A percentile compares a stretch with the other conserved stretches of the same genome.
Conservation (phyloP, 2,329 filamentous ascomycete species). For the Sphaerulina populicola region DNA sequence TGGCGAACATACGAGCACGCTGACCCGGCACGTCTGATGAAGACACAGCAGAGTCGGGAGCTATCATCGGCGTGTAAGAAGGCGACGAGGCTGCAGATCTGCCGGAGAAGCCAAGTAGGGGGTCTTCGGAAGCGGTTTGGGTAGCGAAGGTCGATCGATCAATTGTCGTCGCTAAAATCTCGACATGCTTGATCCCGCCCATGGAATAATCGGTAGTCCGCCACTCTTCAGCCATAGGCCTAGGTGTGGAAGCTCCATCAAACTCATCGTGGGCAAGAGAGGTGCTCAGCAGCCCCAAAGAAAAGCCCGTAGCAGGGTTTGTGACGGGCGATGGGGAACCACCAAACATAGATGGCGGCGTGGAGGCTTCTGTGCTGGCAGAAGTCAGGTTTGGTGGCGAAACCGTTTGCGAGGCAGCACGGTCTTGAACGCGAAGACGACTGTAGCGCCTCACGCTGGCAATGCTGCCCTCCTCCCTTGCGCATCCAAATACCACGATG, state of each 20-base stretch:
- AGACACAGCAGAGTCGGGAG: constrained; percentile 38
- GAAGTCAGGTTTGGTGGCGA: constrained; percentile 26
- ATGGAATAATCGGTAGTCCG: constrained; percentile 53
- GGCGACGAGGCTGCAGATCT: constrained; percentile 47
- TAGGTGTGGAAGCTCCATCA: constrained; percentile 25
- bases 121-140: constrained; percentile 69
- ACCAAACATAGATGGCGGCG: constrained; percentile 46
- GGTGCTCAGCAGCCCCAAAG: constrained; percentile 23
- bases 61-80: constrained; percentile 46
- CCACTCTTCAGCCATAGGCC: constrained; percentile 54
- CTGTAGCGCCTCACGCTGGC: constrained; percentile 51
- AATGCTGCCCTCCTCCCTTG: constrained; percentile 51
- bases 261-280: constrained; percentile 24
- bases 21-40: constrained; percentile 69
- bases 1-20: constrained; percentile 67
- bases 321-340: constrained; percentile 33
- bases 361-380: constrained; percentile 21
- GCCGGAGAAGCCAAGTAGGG: constrained; percentile 54
- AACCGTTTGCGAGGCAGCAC: constrained; percentile 4
- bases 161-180: constrained; percentile 61
- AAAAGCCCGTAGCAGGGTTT: constrained; percentile 27
- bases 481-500: constrained; percentile 65
- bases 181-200: constrained; percentile 49
- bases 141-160: constrained; percentile 68
- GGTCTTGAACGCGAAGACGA: constrained; percentile 42